phyloP scores from a whole-genome alignment of 78 protist species.

The Dictyostelium purpureum region DNA sequence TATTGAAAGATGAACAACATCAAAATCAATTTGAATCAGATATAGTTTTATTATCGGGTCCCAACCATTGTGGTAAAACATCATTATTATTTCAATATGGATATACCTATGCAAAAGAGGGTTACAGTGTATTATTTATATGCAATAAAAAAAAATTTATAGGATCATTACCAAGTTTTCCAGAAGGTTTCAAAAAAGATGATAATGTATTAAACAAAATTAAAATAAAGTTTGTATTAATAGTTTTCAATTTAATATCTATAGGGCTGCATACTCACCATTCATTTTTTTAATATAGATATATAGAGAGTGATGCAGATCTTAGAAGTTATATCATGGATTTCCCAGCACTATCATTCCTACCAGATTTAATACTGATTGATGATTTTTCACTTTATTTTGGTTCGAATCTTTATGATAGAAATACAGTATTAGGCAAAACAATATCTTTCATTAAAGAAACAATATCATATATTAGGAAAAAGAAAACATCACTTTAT shows the following conservation, averaged over 20 bases:
- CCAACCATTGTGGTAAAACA: conserved; percentile 2
- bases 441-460: conserved; percentile 40
- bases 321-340: conserved; percentile 28
- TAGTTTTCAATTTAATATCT: not conserved
- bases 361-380: conserved; percentile 62
- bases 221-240: not conserved
- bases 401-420: not conserved
- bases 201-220: not conserved
- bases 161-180: not conserved
- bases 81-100: conserved; percentile 73
- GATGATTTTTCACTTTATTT: conserved; percentile 52
- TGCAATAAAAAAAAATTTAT: conserved; percentile 34
- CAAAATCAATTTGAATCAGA: not conserved
- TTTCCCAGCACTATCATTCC: conserved; percentile 16
- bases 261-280: no score
- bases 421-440: not conserved
- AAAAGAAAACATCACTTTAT: not conserved
- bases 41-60: conserved; percentile 23
- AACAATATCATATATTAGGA: conserved; percentile 25
- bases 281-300: no score
- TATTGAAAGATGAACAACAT: not conserved
- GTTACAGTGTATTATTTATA: conserved; percentile 19
- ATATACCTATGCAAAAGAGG: conserved; percentile 48
- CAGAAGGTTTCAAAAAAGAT: not conserved
- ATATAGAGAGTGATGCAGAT: conserved; percentile 22